Conservation (phyloP, 768 basidiomycete genomes). For the Leccinum olivaceopallidum region DNA sequence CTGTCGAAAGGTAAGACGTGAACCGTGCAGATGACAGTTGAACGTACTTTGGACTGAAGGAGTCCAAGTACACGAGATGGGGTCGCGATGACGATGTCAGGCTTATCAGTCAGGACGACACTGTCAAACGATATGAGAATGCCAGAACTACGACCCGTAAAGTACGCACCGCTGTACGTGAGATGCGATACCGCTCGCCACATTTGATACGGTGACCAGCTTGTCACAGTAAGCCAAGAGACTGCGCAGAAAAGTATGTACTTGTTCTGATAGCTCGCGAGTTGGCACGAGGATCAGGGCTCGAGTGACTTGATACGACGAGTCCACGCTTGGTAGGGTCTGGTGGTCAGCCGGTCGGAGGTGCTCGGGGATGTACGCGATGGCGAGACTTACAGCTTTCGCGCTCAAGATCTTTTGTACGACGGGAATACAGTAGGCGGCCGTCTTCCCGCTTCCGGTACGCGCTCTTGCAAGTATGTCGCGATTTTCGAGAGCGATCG, state of each 20-base stretch:
- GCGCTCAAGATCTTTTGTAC: conserved; percentile 83
- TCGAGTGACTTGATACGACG: conserved; percentile 58
- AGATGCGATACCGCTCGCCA: conserved; percentile 67
- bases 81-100: conserved; percentile 79
- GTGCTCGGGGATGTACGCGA: not conserved
- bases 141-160: not conserved
- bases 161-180: conserved; percentile 69
- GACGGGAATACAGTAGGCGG: conserved; percentile 91
- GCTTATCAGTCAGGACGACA: conserved; percentile 61
- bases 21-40: not conserved
- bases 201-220: conserved; percentile 69
- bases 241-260: conserved; percentile 62
- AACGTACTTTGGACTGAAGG: conserved; percentile 65
- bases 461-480: conserved; percentile 94
- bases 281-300: conserved; percentile 87
- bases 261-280: conserved; percentile 91
- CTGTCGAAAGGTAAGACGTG: conserved; percentile 36
- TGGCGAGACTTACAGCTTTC: conserved; percentile 62
- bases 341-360: not conserved
- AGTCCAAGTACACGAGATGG: conserved; percentile 69
- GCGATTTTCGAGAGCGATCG: conserved; percentile 81
- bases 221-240: conserved; percentile 79
- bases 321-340: conserved; percentile 42
- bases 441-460: conserved; percentile 97
- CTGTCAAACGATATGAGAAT: conserved; percentile 33